These are phyloP conservation scores for Pleodorina starrii DNA, from an alignment of 139 green algal genomes.

Conservation along the genomic window DNA sequence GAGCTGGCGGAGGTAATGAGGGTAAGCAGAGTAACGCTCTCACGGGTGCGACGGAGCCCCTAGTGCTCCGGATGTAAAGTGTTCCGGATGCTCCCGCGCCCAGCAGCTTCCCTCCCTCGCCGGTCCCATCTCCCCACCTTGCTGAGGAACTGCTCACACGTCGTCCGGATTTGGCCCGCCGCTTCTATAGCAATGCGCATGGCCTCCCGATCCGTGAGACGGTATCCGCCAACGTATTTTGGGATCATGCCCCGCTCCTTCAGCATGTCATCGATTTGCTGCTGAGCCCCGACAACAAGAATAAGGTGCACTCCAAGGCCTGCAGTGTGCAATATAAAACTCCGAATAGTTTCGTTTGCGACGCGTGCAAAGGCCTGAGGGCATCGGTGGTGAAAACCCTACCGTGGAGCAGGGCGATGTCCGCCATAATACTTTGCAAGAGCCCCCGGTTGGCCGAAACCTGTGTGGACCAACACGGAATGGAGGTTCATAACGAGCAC, in stretches of 20 bases:
- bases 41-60: no score
- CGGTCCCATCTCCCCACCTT: no score
- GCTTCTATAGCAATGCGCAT: slow-evolving; percentile 82
- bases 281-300: slow-evolving; percentile 85
- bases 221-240: slow-evolving; percentile 81
- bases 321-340: slow-evolving; percentile 41
- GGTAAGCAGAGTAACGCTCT: no score
- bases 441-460: slow-evolving; percentile 63
- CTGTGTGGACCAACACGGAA: slow-evolving; percentile 22
- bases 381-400: slow-evolving; percentile 33
- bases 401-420: slow-evolving; percentile 94
- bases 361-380: background rate
- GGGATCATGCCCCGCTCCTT: slow-evolving; percentile 55
- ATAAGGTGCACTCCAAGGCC: slow-evolving; percentile 91
- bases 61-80: no score
- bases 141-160: slow-evolving; percentile 88
- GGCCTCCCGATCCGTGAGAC: slow-evolving; percentile 82
- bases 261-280: slow-evolving; percentile 80
- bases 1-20: no score
- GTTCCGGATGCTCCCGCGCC: no score
- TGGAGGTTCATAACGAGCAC: no score
- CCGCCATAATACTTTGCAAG: slow-evolving; percentile 77
- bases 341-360: background rate
- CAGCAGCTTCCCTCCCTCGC: no score
- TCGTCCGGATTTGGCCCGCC: slow-evolving; percentile 72